Evolutionary conservation across 495 filamentous ascomycete genomes (phyloP), one percentile per base, ranked within the genome.

Genomic region (Lasiosphaeria miniovina): DNA sequence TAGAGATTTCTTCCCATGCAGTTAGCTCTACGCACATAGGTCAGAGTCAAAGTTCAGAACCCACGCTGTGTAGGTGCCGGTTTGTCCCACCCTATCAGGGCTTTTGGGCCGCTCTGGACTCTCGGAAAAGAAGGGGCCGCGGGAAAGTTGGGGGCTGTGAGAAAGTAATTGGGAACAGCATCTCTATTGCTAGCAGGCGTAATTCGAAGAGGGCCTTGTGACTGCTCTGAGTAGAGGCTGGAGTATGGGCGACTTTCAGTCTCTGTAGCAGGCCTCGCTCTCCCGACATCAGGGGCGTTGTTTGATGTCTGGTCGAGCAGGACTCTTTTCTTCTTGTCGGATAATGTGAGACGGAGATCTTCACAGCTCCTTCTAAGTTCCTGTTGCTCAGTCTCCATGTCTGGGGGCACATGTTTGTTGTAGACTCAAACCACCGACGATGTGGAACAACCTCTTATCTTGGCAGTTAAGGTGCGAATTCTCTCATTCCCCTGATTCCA

Each of bases 401-500:
- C 90, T 91, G 35, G 38, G 6, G 48, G 6, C 36, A 4, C n/a
- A 24, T 34, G 49, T 46, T 50, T 63, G 6, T 31, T 9, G 6
- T 5, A 53, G 5, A 31, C 14, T 3, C 4, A 2, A 15, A 17
- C 15, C 14, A 12, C 11, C 0, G 3, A 40, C 15, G 34, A 11
- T 38, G 11, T 9, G 41, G 31, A 10, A 8, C 55, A 36, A 55
- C 67, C 77, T 70, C 31, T 67, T 60, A 49, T 72, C 55, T 65
- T 89, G 88, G 54, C 82, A 75, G 54, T 88, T 15, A 96, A 71
- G 53, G 68, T 81, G 49, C 79, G 75, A 55, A 97, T 90, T 68
- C 94, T 87, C 0, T 86, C 73, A 68, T 96, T 96, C 31, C 90
- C 90, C 64, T 96, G 87, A 61, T 86, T 82, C 58, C 93, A 86